These are phyloP conservation scores for Capsicum chinense DNA, from an alignment of 257 asterid genomes.

Conservation along the genomic window DNA sequence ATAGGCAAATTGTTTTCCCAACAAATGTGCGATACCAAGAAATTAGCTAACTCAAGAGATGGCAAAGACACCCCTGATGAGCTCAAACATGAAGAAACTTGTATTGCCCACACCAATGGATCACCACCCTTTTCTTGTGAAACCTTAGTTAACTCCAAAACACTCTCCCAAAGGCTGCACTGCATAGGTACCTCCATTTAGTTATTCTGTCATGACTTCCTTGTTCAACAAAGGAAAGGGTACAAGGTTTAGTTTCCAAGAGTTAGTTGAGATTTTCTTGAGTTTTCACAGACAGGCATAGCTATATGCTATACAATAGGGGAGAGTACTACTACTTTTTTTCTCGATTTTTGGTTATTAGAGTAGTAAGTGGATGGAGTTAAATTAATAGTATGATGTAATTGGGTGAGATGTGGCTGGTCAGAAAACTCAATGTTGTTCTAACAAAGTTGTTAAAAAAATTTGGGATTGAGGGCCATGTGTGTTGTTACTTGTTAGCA, in stretches of 20 bases:
- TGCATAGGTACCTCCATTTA: constrained; percentile 58
- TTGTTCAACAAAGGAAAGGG: neutral
- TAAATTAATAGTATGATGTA: neutral
- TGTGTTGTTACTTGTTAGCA: too few relatives aligned
- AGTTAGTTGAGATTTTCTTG: constrained; percentile 11
- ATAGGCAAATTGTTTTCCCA: constrained; percentile 93
- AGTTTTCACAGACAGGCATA: neutral
- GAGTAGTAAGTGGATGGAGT: neutral
- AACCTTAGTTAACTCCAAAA: constrained; percentile 69
- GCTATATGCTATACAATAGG: constrained; percentile 1
- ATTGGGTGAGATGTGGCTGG: constrained; percentile 40
- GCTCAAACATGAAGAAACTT: constrained; percentile 69
- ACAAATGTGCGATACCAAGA: constrained; percentile 79
- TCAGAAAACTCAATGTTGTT: constrained; percentile 30
- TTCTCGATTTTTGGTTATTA: neutral
- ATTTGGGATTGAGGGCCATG: neutral
- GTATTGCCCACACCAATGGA: constrained; percentile 82
- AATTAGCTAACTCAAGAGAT: constrained; percentile 63
- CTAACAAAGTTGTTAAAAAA: neutral
- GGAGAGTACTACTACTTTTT: too few relatives aligned
- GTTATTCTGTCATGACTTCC: constrained; percentile 34
- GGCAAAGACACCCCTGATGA: constrained; percentile 75
- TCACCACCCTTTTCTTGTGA: constrained; percentile 77
- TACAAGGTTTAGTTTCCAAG: neutral
- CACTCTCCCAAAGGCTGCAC: constrained; percentile 58